These are phyloP conservation scores for Dalbergia oliveri DNA, from an alignment of 306 rosid species.

Conservation along the genomic window DNA sequence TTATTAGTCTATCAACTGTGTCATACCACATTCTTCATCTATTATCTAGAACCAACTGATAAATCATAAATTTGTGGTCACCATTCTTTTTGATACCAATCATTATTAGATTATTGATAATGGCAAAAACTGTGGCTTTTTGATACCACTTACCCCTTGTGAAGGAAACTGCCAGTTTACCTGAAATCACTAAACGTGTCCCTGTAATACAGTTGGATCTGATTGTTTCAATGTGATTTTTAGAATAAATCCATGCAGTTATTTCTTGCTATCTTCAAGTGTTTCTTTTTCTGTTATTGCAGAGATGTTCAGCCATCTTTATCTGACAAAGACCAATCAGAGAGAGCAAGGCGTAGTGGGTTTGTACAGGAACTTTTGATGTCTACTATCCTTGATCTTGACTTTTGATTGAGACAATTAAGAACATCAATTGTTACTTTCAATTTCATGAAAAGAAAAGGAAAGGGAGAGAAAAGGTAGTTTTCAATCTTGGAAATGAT, in stretches of 20 bases:
- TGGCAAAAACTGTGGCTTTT: conserved; percentile 26
- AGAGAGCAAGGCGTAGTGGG: conserved; percentile 61
- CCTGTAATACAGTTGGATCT: neutral
- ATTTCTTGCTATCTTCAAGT: neutral
- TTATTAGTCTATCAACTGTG: neutral
- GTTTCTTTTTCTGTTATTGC: conserved; percentile 36
- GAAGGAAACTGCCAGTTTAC: conserved; percentile 12
- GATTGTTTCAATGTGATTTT: neutral
- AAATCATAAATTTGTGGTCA: neutral
- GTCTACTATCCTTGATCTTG: conserved; percentile 63
- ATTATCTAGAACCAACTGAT: conserved; percentile 14
- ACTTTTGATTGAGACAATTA: conserved; percentile 51
- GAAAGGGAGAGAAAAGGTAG: neutral
- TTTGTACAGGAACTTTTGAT: conserved; percentile 68
- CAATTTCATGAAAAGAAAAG: conserved; percentile 3
- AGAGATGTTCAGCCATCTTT: conserved; percentile 56
- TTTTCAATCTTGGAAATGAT: conserved; percentile 42
- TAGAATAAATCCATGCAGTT: conserved; percentile 4
- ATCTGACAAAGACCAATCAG: conserved; percentile 65
- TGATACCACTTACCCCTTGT: conserved; percentile 18
- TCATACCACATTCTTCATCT: neutral
- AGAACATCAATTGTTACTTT: conserved; percentile 23
- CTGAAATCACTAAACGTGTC: conserved; percentile 3
- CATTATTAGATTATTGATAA: conserved; percentile 1
- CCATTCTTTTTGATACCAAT: neutral